Evolutionary conservation across 2,329 filamentous ascomycete genomes (phyloP).

Genomic region (Drechmeria coniospora): DNA sequence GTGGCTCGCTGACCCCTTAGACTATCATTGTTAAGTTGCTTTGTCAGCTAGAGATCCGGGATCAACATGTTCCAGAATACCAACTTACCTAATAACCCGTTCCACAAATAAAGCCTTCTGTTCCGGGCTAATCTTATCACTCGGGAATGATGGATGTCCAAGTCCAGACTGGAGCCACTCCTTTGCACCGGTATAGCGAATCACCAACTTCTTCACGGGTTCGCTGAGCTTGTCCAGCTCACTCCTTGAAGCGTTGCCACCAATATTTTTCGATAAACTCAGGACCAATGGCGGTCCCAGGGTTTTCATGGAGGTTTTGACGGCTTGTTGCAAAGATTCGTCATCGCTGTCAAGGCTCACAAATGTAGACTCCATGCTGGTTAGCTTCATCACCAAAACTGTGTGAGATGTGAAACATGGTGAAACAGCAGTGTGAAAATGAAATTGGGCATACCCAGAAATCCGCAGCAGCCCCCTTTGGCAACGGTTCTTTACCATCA

Average conservation of each 20-base stretch:
- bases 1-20: slow-evolving; percentile 49
- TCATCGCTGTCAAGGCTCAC: slow-evolving; percentile 30
- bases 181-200: slow-evolving; percentile 37
- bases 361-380: slow-evolving; percentile 31
- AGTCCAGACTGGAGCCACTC: slow-evolving; percentile 49
- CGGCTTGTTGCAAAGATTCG: slow-evolving; percentile 25
- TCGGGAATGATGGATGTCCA: slow-evolving; percentile 38
- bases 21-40: slow-evolving; percentile 19
- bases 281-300: slow-evolving; percentile 46
- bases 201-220: slow-evolving; percentile 53
- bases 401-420: no score
- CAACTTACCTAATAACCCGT: slow-evolving; percentile 43
- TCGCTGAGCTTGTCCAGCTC: slow-evolving; percentile 58
- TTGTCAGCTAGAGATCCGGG: not conserved
- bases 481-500: slow-evolving; percentile 55
- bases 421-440: no score
- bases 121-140: slow-evolving; percentile 37
- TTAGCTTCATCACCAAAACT: slow-evolving; percentile 1
- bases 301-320: slow-evolving; percentile 36
- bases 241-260: slow-evolving; percentile 52
- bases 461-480: slow-evolving; percentile 56
- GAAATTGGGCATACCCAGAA: slow-evolving; percentile 51
- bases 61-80: not conserved
- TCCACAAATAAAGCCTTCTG: slow-evolving; percentile 52
- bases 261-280: slow-evolving; percentile 48